Evolutionary conservation across 495 filamentous ascomycete genomes (phyloP), one percentile per base, ranked within the genome.

Genomic region (Trichoderma parareesei): DNA sequence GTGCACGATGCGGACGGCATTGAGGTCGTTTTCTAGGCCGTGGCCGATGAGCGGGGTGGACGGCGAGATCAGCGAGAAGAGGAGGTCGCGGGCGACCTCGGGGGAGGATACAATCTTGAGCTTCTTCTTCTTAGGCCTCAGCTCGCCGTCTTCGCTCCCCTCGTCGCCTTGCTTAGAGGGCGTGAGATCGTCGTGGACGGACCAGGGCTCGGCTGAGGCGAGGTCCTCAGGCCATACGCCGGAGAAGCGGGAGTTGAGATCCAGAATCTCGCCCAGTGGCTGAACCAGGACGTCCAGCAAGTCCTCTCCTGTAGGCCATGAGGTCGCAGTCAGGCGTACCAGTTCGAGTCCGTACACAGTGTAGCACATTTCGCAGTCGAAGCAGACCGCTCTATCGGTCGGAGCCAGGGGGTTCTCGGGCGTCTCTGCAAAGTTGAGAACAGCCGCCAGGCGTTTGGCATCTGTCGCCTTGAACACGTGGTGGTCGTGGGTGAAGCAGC

Each of bases 281-380:
- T 84, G 82, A 37, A 99, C 92, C 0, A 99, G 82, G 0, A 96
- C 81, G 72, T 99, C 94, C 0, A 96, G 76, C 7, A 97, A 72
- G 60, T 81, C 80, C 64, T 85, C 80, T 27, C 92, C 90, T 41
- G 81, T 76, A 1, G 93, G 94, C 90, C 93, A 99, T 65, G 88
- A 86, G 40, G 90, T 85, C 9, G 88, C 91, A 0, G 94, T 97
- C 27, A 99, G 71, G 18, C 94, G 89, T 57, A 98, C 86, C 14
- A 99, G 79, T 71, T 99, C 94, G 64, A 97, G 72, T 0, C 94
- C 94, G 43, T 87, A 68, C 2, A 88, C 88, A 0, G 94, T 98
- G 72, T 94, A 99, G 9, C 90, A 90, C 94, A 99, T 99, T 71
- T 99, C 94, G 71, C 95, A 97, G 73, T 99, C 94, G 68, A 99